Conservation (phyloP, 768 basidiomycete species). For the Pleurotus citrinopileatus region DNA sequence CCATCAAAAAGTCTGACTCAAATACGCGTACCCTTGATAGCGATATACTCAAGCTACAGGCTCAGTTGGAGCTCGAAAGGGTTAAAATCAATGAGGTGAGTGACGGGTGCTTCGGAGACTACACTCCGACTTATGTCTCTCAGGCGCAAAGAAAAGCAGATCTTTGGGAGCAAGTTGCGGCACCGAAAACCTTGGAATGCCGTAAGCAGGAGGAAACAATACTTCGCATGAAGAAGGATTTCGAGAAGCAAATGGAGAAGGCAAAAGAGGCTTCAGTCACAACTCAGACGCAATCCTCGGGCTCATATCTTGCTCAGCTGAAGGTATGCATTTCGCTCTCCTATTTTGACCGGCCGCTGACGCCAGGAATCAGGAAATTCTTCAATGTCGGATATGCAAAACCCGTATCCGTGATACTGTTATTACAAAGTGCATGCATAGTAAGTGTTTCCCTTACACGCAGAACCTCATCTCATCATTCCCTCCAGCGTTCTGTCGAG, state of each 20-base stretch:
- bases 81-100: slow-evolving; percentile 39
- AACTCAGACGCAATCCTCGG: neutral
- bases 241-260: slow-evolving; percentile 46
- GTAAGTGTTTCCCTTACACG: slow-evolving; percentile 39
- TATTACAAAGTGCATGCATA: slow-evolving; percentile 89
- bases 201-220: slow-evolving; percentile 47
- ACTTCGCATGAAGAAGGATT: slow-evolving; percentile 43
- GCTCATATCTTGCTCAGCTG: slow-evolving; percentile 22
- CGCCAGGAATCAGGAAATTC: slow-evolving; percentile 55
- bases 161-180: slow-evolving; percentile 32
- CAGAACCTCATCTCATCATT: neutral
- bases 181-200: slow-evolving; percentile 33
- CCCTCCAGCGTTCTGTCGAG: slow-evolving; percentile 76
- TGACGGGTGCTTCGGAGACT: slow-evolving; percentile 12
- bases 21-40: slow-evolving; percentile 26
- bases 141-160: slow-evolving; percentile 27
- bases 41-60: slow-evolving; percentile 30
- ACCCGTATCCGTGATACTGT: slow-evolving; percentile 74
- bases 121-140: slow-evolving; percentile 8
- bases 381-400: slow-evolving; percentile 89
- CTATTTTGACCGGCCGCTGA: neutral
- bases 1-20: slow-evolving; percentile 21
- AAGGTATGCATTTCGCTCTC: slow-evolving; percentile 14
- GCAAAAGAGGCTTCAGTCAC: slow-evolving; percentile 25
- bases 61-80: slow-evolving; percentile 34